Evolutionary conservation across 1,139 yeast species (phyloP), one percentile per base, ranked within the genome.

Genomic region (Candida sanyaensis): DNA sequence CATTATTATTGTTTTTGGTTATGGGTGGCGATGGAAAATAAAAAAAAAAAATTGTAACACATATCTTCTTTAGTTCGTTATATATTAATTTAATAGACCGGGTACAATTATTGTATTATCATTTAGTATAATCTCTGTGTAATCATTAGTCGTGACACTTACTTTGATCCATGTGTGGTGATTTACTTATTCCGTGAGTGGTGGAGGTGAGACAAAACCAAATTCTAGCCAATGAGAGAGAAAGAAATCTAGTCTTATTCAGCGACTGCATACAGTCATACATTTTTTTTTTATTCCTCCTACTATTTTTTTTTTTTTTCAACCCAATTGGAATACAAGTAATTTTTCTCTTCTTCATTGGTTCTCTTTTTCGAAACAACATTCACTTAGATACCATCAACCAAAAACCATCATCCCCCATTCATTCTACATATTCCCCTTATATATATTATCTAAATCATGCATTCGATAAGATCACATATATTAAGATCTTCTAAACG

Each of bases 1-100:
- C 81, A 13, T 59, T 77, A 42, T 43, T 77, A 13, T 49, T 77
- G 12, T 47, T 77, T 30, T 52, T 70, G 51, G 54, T 68, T 47
- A 46, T 68, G 37, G 48, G 62, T 30, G 69, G 66, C 9, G 69
- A 64, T 24, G 62, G 60, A 5, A 46, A 43, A 23, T 36, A 36
- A 24, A 10, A n/a, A 7, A n/a, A n/a, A n/a, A n/a, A n/a, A n/a
- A n/a, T n/a, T n/a, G 21, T 17, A 17, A 17, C 21, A 17, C 21
- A 17, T 23, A 9, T 36, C 36, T 5, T 24, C 17, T 36, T 11
- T 24, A 36, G 29, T 11, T 34, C 34, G 11, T 11, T 31, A n/a
- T 11, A n/a, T 12, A n/a, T 13, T 32, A 1, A 6, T n/a, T 12
- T n/a, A 32, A 32, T 32, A 32, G 36, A 32, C 36, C 3, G 36